These are phyloP conservation scores for Penium margaritaceum DNA, from an alignment of 139 green algal genomes.

Conservation along the genomic window DNA sequence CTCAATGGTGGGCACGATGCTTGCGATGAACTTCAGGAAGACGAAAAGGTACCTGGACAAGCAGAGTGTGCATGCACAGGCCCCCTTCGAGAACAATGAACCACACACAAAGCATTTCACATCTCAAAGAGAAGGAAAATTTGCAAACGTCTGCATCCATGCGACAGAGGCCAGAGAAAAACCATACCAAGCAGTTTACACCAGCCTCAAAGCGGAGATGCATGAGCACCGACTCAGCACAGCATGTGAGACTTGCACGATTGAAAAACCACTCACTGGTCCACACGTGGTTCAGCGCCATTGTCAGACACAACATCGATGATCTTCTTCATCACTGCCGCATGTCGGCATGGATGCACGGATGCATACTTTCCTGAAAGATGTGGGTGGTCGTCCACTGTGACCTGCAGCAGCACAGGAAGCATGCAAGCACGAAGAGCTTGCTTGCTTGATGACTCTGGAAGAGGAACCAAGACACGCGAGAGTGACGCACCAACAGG, in stretches of 20 bases:
- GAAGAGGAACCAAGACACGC: background rate
- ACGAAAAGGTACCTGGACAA: conserved; percentile 54
- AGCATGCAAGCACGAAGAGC: background rate
- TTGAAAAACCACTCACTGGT: conserved; percentile 46
- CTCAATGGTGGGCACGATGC: conserved; percentile 56
- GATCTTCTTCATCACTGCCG: conserved; percentile 55
- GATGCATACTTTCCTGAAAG: conserved; percentile 45
- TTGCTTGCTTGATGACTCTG: background rate
- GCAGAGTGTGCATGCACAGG: no score
- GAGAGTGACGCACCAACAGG: background rate
- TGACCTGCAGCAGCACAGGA: conserved; percentile 39
- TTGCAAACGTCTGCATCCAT: no score
- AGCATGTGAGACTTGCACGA: no score
- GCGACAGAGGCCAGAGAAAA: no score
- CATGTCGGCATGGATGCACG: conserved; percentile 57
- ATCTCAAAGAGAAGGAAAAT: no score
- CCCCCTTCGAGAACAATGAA: no score
- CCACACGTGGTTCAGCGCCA: conserved; percentile 39
- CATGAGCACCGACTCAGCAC: no score
- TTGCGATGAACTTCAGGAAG: conserved; percentile 59
- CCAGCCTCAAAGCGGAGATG: no score
- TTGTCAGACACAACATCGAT: conserved; percentile 31
- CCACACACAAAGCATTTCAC: no score
- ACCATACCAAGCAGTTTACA: no score
- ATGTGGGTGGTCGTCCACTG: conserved; percentile 55